These are phyloP conservation scores for Hirsutella thompsonii DNA, from an alignment of 2,329 filamentous ascomycete species.

Conservation along the genomic window DNA sequence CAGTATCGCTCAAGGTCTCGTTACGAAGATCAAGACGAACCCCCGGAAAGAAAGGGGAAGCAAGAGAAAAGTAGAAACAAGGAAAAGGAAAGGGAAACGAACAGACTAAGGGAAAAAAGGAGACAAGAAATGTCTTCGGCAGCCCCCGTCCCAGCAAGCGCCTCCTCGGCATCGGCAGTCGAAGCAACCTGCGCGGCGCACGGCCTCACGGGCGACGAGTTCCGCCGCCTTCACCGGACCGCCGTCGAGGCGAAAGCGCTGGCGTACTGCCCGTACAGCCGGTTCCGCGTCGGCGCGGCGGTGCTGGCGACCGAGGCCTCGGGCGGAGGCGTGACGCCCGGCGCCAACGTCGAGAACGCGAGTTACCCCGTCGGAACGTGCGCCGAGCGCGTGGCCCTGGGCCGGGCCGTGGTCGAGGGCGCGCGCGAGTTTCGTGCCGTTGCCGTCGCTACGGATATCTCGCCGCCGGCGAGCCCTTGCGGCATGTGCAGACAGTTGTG, in stretches of 20 bases:
- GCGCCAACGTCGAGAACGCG: constrained; percentile 90
- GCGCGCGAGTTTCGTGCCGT: constrained; percentile 57
- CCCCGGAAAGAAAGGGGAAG: no score
- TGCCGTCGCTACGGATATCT: constrained; percentile 72
- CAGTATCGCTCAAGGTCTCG: no score
- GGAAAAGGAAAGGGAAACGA: no score
- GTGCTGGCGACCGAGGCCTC: constrained; percentile 43
- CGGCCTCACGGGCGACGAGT: constrained; percentile 47
- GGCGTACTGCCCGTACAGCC: constrained; percentile 88
- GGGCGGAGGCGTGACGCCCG: constrained; percentile 31
- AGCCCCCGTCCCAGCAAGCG: background rate
- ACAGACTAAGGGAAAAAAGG: background rate
- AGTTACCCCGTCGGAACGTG: constrained; percentile 91
- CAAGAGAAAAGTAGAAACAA: no score
- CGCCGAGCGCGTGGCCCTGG: constrained; percentile 83
- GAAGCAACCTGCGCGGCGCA: constrained; percentile 13
- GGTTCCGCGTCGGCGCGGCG: constrained; percentile 80
- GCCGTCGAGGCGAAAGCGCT: constrained; percentile 59
- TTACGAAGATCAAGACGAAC: no score
- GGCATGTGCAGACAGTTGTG: constrained; percentile 95
- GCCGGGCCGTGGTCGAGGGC: constrained; percentile 57
- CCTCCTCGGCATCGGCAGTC: constrained; percentile 9
- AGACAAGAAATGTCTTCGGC: background rate
- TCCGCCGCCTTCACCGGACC: constrained; percentile 47
- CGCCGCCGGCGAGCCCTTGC: constrained; percentile 61